Percentiles rank a stretch among this genome's conserved stretches.
Evolutionary conservation across 192 early-diverging fungal genomes (phyloP).

Genomic region (Pilobolus umbonatus): DNA sequence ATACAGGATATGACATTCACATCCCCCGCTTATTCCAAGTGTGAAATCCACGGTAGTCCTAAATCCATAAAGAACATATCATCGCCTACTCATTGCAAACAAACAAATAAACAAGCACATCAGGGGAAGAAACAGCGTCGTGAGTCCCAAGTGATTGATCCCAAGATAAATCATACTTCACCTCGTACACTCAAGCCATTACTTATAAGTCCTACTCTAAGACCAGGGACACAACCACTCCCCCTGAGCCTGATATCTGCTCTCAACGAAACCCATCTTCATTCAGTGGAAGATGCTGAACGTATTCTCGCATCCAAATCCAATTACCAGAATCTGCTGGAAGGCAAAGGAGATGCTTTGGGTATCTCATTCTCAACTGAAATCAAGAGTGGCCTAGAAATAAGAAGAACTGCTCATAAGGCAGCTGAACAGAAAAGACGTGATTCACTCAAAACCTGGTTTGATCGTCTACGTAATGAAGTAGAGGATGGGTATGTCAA

Average conservation of each 20-base stretch:
- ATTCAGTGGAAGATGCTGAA: slow-evolving; percentile 21
- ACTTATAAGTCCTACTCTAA: slow-evolving; percentile 43
- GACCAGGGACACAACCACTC: slow-evolving; percentile 21
- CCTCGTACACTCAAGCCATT: slow-evolving; percentile 31
- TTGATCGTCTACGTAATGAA: slow-evolving; percentile 69
- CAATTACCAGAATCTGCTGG: slow-evolving; percentile 84
- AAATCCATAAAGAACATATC: neutral
- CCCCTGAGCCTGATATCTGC: neutral
- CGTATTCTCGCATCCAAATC: slow-evolving; percentile 47
- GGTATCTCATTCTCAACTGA: slow-evolving; percentile 73
- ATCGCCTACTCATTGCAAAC: neutral
- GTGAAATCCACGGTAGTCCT: neutral
- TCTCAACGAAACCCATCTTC: neutral
- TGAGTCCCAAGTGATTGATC: neutral
- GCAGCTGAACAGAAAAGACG: slow-evolving; percentile 95
- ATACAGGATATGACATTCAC: neutral
- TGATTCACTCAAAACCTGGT: slow-evolving; percentile 87
- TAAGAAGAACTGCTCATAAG: slow-evolving; percentile 86
- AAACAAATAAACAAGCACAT: neutral
- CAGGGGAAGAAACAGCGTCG: slow-evolving; percentile 8
- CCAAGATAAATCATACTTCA: slow-evolving; percentile 12
- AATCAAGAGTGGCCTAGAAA: slow-evolving; percentile 73
- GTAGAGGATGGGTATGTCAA: slow-evolving; percentile 55
- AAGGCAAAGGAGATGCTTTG: slow-evolving; percentile 78
- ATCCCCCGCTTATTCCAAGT: neutral